Conservation (phyloP, 257 asterid genomes). For the Vinca minor region DNA sequence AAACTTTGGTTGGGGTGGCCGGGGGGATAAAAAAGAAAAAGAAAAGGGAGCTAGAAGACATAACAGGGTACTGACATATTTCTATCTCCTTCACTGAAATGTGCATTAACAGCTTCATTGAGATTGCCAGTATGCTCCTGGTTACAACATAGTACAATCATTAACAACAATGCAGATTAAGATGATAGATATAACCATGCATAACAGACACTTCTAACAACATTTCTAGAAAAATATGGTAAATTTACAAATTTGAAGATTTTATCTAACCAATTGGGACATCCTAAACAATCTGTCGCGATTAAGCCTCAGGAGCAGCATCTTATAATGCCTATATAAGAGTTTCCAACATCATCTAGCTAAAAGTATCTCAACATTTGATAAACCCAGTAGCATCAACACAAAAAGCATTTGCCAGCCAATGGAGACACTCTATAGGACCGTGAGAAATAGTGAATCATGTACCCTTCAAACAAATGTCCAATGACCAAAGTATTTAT, state of each 20-base stretch:
- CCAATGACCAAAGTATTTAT: no score
- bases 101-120: slow-evolving; percentile 76
- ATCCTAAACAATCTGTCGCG: background rate
- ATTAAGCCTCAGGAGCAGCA: background rate
- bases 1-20: background rate
- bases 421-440: background rate
- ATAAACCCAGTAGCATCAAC: background rate
- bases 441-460: background rate
- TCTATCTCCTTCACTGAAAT: slow-evolving; percentile 70
- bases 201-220: background rate
- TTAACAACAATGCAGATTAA: background rate
- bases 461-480: no score
- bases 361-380: background rate
- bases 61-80: slow-evolving; percentile 39
- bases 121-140: slow-evolving; percentile 81
- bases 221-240: background rate
- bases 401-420: background rate
- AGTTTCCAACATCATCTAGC: background rate
- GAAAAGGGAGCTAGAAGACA: slow-evolving; percentile 7
- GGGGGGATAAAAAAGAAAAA: background rate
- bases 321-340: background rate
- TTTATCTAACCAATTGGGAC: background rate
- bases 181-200: background rate
- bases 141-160: background rate
- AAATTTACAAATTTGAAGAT: background rate